Conservation (phyloP, 345 rosid species). For the Camelina neglecta region DNA sequence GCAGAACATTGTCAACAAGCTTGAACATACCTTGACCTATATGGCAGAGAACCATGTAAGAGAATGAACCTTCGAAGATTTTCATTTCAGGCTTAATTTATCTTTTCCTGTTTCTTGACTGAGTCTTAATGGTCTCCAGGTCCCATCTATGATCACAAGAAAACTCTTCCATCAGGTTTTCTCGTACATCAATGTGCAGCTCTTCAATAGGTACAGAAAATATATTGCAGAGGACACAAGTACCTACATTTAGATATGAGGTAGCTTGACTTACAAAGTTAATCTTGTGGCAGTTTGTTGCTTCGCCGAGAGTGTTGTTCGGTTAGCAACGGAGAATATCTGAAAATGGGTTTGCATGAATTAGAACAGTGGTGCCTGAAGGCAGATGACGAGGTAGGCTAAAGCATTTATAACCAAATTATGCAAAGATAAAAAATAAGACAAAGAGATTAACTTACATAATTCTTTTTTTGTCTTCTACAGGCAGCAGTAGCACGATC, state of each 20-base stretch:
- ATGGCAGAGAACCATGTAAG: constrained; percentile 62
- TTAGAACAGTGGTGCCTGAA: constrained; percentile 66
- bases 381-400: constrained; percentile 57
- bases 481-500: constrained; percentile 68
- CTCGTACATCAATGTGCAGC: constrained; percentile 71
- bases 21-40: constrained; percentile 52
- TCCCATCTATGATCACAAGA: constrained; percentile 57
- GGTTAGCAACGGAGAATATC: constrained; percentile 73
- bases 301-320: constrained; percentile 79
- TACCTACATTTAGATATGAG: constrained; percentile 5
- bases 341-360: constrained; percentile 65
- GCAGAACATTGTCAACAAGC: constrained; percentile 61
- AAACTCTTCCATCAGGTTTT: constrained; percentile 61
- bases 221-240: constrained; percentile 2
- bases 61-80: neutral
- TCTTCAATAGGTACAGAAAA: constrained; percentile 62
- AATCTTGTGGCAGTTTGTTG: constrained; percentile 55
- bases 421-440: neutral
- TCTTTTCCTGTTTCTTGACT: constrained; percentile 25
- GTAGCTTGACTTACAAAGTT: constrained; percentile 24
- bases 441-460: neutral
- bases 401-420: constrained; percentile 11
- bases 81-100: constrained; percentile 9
- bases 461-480: constrained; percentile 34
- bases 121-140: constrained; percentile 48